Conservation (phyloP, 257 asterid species). For the Solanum medicagineum region DNA sequence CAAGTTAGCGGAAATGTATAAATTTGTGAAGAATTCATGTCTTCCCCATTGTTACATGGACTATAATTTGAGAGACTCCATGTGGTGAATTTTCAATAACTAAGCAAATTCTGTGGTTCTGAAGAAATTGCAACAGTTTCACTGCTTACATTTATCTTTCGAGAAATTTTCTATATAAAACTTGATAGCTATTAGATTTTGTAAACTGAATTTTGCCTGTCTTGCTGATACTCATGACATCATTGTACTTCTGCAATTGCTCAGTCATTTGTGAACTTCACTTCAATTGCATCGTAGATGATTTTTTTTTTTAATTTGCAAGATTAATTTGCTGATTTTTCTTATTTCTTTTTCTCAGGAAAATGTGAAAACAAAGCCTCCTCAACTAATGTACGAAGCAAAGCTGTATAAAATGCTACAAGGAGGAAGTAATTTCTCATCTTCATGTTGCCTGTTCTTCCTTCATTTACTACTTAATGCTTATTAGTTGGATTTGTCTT, state of each 20-base stretch:
- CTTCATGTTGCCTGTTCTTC: constrained; percentile 1
- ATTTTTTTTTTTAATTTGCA: constrained; percentile 1
- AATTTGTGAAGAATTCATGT: background rate
- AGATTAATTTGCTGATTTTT: background rate
- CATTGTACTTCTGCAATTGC: background rate
- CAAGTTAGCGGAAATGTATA: background rate
- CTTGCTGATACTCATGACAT: background rate
- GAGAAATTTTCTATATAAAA: background rate
- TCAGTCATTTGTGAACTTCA: background rate
- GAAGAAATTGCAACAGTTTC: background rate
- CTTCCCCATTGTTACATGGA: background rate
- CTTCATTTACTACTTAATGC: background rate
- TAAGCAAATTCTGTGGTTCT: background rate
- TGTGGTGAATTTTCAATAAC: background rate
- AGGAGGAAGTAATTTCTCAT: constrained; percentile 49
- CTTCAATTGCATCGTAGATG: background rate
- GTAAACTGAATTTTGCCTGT: background rate
- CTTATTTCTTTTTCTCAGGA: constrained; percentile 23
- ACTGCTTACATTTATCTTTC: background rate
- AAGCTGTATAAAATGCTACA: constrained; percentile 54
- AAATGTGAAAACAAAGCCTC: constrained; percentile 55
- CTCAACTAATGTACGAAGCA: constrained; percentile 55
- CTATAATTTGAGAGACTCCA: background rate
- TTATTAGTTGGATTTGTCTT: background rate
- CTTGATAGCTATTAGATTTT: background rate